Base-by-base conservation (phyloP, 2,329 filamentous ascomycete species). In the Trichoderma breve region DNA sequence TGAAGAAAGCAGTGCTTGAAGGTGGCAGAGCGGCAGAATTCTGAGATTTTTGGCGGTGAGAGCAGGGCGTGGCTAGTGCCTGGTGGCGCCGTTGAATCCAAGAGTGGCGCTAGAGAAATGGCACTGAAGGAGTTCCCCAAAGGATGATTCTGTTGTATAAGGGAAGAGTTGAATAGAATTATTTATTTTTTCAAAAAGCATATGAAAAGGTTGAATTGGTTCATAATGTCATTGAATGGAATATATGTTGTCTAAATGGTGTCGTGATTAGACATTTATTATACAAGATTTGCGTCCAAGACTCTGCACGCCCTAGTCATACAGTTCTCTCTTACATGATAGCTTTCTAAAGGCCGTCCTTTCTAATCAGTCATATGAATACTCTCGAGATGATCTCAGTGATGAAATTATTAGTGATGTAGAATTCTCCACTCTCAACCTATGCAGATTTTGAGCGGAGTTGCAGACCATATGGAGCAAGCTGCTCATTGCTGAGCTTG, bases 401-500 rank as follows among this genome's bases (percentile, higher is more conserved):
- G n/a, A 5, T 51, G 2, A 9, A 21, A 21, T 11, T 51, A 51
- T 51, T 51, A 47, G 43, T 21, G 11, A 11, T 6, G n/a, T 12
- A 4, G 47, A 51, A 24, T 24, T 24, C 1, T 21, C 4, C n/a
- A 24, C 47, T 24, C 9, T 24, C 26, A 5, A 6, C 7, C 14
- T 47, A 62, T 14, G 28, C 43, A 3, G 65, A 51, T 53, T 68
- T 68, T 26, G 71, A 57, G 61, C 69, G 63, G 6, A 82, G 73
- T 58, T 80, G 77, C 51, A 88, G 74, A 12, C 87, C 84, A 73
- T 88, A 88, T 0, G 83, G 84, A 66, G 76, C 78, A 68, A 87
- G 79, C 74, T 87, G 83, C 64, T 88, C 87, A 72, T 88, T 82
- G 0, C 87, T 92, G 74, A 97, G 85, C 74, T 80, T 81, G 65